phyloP scores from a whole-genome alignment of 78 protist genomes.

The slime mould (Dictyostelium discoideum) region DNA sequence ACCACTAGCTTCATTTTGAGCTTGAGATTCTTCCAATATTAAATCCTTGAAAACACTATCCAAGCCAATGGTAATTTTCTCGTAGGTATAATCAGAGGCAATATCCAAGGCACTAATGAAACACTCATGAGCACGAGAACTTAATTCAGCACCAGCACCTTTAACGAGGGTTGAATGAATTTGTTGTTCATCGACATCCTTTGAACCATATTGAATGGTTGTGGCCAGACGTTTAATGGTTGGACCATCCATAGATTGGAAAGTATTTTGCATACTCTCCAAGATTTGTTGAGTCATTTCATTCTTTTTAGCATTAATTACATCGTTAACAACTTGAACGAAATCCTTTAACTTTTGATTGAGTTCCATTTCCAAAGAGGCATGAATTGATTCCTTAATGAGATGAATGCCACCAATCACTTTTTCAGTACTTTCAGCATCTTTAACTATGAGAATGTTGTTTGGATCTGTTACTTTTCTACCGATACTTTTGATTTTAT shows the following conservation, averaged over 20 bases:
- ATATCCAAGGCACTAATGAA: conserved; percentile 69
- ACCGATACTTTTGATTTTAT: conserved; percentile 78
- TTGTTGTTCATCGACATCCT: conserved; percentile 70
- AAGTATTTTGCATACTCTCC: conserved; percentile 49
- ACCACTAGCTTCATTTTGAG: neutral
- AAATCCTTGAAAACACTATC: conserved; percentile 75
- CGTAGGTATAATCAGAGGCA: conserved; percentile 79
- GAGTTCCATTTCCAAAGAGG: conserved; percentile 72
- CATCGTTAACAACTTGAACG: conserved; percentile 56
- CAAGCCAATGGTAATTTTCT: conserved; percentile 68
- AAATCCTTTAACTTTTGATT: conserved; percentile 69
- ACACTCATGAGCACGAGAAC: conserved; percentile 67
- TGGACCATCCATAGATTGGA: conserved; percentile 47
- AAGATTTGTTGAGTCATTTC: conserved; percentile 79
- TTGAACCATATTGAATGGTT: conserved; percentile 80
- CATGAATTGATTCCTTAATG: conserved; percentile 71
- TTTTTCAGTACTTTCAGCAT: conserved; percentile 77
- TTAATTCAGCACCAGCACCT: conserved; percentile 84
- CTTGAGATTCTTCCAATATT: conserved; percentile 8
- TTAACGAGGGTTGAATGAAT: conserved; percentile 49
- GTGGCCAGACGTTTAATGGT: conserved; percentile 69
- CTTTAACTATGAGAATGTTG: conserved; percentile 3
- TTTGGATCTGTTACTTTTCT: conserved; percentile 74
- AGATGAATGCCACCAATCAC: conserved; percentile 69
- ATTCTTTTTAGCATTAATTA: conserved; percentile 44